Evolutionary conservation across 2,329 filamentous ascomycete species (phyloP), one percentile per base, ranked within the genome.

Genomic region (Scedosporium dehoogii): DNA sequence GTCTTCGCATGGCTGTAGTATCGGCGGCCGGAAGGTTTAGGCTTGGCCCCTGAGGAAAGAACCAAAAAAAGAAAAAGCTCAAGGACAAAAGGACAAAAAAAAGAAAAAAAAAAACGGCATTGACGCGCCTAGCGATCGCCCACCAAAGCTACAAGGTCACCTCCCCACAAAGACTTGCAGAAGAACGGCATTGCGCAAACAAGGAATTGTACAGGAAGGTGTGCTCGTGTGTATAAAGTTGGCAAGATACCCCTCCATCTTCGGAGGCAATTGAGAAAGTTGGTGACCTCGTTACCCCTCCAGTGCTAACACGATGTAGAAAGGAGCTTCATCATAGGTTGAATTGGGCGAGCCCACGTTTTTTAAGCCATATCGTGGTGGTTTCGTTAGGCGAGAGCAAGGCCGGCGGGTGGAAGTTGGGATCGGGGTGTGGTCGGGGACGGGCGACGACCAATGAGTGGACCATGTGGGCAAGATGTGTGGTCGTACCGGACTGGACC

Each of bases 381-480:
- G 58, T 23, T 25, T 27, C 38, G 33, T n/a, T n/a, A 16, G 58
- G 23, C 41, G 41, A 29, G 42, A 51, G 23, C 10, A 42, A 29
- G 18, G 58, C 9, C 18, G 58, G 33, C 10, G 42, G 12, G 51
- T 55, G 51, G 51, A 33, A n/a, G 23, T 33, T 27, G 59, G 27
- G 16, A 38, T 48, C 4, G 41, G 4, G 29, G 29, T 3, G 33
- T 27, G 44, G 23, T 16, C 42, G 59, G 27, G 25, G 33, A 41
- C 42, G 6, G 42, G 59, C 59, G 33, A 44, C 59, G 59, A 41
- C 59, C 59, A 60, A 60, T 60, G 59, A 60, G 59, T 60, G 59
- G 59, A 44, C 59, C 59, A 60, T 60, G 59, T 60, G 59, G 59
- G 44, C 59, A 41, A 29, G 16, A n/a, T n/a, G 44, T 21, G 42